A percentile compares a stretch with the other conserved stretches of the same genome.
Evolutionary conservation across 306 rosid species (phyloP).

Genomic region (Mimosa bimucronata): DNA sequence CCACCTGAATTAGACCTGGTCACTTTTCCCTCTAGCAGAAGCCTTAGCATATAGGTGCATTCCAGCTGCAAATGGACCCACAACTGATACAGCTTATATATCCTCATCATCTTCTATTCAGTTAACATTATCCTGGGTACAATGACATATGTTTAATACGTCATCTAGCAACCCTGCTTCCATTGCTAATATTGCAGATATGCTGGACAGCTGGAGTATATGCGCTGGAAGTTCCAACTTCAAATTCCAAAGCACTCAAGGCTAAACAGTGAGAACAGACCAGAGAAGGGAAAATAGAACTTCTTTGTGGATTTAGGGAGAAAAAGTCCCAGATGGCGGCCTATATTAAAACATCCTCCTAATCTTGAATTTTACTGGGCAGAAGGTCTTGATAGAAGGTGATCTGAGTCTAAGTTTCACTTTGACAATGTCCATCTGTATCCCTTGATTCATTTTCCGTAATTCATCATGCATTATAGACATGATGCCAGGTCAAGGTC

Average conservation of each 20-base stretch:
- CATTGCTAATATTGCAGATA: not conserved
- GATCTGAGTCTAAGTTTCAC: not conserved
- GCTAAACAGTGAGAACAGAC: not conserved
- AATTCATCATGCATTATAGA: not conserved
- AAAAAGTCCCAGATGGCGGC: not conserved
- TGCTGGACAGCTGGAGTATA: not conserved
- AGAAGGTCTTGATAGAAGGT: not conserved
- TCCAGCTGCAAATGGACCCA: not conserved
- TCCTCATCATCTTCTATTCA: not conserved
- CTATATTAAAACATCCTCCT: not conserved
- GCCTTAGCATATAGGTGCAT: not conserved
- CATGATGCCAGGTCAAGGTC: not conserved
- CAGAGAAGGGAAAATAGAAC: not conserved
- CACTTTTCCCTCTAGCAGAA: not conserved
- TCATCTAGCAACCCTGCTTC: not conserved
- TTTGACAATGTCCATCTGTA: not conserved
- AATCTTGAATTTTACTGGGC: not conserved
- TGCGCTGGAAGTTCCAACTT: not conserved
- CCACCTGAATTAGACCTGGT: not conserved
- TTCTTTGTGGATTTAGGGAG: not conserved
- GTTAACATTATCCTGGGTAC: not conserved
- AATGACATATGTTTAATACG: not conserved
- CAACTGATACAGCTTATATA: not conserved
- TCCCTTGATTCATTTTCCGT: not conserved
- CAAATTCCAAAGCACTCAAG: not conserved